Percentiles rank a stretch among this genome's conserved stretches.
These are phyloP conservation scores for Amanita pseudoporphyria DNA, from an alignment of 768 basidiomycete species.

Conservation along the genomic window DNA sequence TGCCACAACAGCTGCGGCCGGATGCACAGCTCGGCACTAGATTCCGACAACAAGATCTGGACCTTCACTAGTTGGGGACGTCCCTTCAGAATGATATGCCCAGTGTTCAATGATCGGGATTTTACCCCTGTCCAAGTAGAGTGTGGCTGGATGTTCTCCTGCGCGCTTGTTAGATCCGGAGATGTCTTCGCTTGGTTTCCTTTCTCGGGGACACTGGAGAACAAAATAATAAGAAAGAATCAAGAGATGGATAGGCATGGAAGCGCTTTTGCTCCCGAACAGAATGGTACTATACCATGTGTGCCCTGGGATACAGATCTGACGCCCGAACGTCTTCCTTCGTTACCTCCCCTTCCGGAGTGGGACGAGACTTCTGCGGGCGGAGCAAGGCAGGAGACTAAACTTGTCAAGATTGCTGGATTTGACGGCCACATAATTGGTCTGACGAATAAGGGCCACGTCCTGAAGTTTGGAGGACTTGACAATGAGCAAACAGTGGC, in stretches of 20 bases:
- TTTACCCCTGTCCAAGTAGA: slow-evolving; percentile 49
- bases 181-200: slow-evolving; percentile 76
- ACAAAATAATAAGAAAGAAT: slow-evolving; percentile 27
- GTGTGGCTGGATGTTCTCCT: slow-evolving; percentile 78
- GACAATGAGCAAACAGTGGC: slow-evolving; percentile 27
- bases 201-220: slow-evolving; percentile 31
- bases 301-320: slow-evolving; percentile 44
- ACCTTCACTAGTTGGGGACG: slow-evolving; percentile 72
- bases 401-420: slow-evolving; percentile 74
- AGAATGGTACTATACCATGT: slow-evolving; percentile 45
- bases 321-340: slow-evolving; percentile 50
- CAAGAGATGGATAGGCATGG: slow-evolving; percentile 34
- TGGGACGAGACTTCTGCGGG: slow-evolving; percentile 23
- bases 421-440: slow-evolving; percentile 67
- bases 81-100: slow-evolving; percentile 52
- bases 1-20: slow-evolving; percentile 57
- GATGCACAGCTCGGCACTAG: slow-evolving; percentile 58
- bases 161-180: slow-evolving; percentile 61
- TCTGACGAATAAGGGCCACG: slow-evolving; percentile 72
- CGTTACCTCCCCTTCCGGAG: slow-evolving; percentile 50
- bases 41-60: slow-evolving; percentile 54
- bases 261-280: slow-evolving; percentile 24
- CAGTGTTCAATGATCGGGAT: slow-evolving; percentile 35
- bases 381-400: slow-evolving; percentile 22
- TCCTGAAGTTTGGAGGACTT: slow-evolving; percentile 51